Evolutionary conservation across 2,329 filamentous ascomycete species (phyloP).

Genomic region (Aspergillus hortae): DNA sequence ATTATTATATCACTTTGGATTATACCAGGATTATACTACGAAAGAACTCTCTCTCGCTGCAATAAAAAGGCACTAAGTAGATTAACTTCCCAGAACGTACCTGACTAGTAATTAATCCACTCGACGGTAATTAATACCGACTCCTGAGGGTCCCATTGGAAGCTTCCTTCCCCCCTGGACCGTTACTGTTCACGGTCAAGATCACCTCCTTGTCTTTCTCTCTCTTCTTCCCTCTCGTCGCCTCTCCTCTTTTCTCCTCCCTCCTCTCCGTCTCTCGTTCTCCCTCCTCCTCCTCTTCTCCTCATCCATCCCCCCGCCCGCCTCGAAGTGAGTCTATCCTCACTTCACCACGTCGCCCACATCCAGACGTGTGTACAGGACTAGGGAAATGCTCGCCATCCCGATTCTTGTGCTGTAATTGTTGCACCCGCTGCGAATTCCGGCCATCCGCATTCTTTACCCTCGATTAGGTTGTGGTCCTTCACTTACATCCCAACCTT

Average conservation of each 20-base stretch:
- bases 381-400: constrained; percentile 42
- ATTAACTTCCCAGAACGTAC: too few species aligned
- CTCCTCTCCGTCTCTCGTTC: constrained; percentile 9
- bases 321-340: constrained; percentile 12
- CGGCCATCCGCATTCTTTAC: constrained; percentile 11
- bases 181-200: constrained; percentile 14
- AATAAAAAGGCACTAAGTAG: too few species aligned
- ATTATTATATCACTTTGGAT: too few species aligned
- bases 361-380: constrained; percentile 11
- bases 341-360: constrained; percentile 7
- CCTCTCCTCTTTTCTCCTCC: constrained; percentile 15
- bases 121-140: background rate
- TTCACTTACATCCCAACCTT: constrained; percentile 44
- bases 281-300: constrained; percentile 5
- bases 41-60: too few species aligned
- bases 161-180: constrained; percentile 10
- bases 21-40: too few species aligned
- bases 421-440: constrained; percentile 31
- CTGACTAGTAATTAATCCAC: background rate
- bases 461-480: constrained; percentile 26
- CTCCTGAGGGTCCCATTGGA: constrained; percentile 1
- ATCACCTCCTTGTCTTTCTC: constrained; percentile 18
- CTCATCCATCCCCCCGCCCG: background rate
- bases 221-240: constrained; percentile 8
- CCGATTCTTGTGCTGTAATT: constrained; percentile 20